Base-by-base conservation (phyloP, 257 asterid species). In the Verbascum thapsus region DNA sequence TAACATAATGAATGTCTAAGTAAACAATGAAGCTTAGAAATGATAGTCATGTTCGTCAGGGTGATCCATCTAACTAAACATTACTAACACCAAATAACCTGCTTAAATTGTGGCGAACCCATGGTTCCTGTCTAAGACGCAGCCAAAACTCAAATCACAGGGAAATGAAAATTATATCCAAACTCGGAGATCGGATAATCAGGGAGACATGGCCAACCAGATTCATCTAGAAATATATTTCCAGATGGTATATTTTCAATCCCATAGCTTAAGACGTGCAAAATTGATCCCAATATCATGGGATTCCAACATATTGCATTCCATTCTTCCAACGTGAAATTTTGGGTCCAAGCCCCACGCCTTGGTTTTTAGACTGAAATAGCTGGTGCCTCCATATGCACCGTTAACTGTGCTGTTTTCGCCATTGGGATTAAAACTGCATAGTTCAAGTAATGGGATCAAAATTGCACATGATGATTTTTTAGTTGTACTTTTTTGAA, bases 81-180 rank as follows among this genome's bases (percentile, higher is more conserved):
- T 1, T 42, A 45, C 52, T 57, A n/a, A 45, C 45, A 45, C 54
- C 2, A 58, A 15, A 59, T 15, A 56, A 47, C 41, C 32, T 35
- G 30, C 42, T 19, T 40, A 22, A 18, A 41, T 62, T 50, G 68
- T 16, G 20, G 48, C 42, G 38, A 53, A 53, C 15, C 38, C 34
- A 68, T n/a, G 34, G 8, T 7, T 37, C 13, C 23, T 58, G 18
- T 4, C 20, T 34, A 37, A 5, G 17, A 58, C 40, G 62, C 51
- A 23, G 26, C 11, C 42, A 26, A 62, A 38, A 58, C n/a, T 32
- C 43, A 56, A 51, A 42, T n/a, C 42, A 30, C 6, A 44, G 66
- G 68, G 42, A 61, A 55, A 69, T 30, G 41, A 53, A 52, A 57
- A 30, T 17, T 39, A 65, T 30, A 37, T 47, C 55, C 66, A 64